These are phyloP conservation scores for Marasmius oreades DNA, from an alignment of 1,284 basidiomycete genomes.

Conservation along the genomic window DNA sequence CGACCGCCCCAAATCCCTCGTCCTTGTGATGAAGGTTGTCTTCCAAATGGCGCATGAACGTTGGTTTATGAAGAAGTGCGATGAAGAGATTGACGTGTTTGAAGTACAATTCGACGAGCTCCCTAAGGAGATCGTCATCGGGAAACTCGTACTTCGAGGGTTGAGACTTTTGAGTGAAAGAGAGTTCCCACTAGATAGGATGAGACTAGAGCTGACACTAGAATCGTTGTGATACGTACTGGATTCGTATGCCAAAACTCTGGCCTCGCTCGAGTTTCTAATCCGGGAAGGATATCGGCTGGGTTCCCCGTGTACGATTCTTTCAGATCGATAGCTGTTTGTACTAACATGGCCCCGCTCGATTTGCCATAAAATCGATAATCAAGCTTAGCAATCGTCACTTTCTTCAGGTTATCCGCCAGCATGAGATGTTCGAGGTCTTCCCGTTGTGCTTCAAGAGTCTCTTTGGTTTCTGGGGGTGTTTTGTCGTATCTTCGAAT, in stretches of 20 bases:
- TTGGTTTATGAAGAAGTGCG: constrained; percentile 34
- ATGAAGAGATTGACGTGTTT: constrained; percentile 1
- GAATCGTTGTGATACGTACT: constrained; percentile 2
- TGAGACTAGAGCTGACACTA: background rate
- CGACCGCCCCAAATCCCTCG: constrained; percentile 52
- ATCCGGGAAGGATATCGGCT: background rate
- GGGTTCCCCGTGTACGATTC: constrained; percentile 2
- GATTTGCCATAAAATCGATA: constrained; percentile 6
- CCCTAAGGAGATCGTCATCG: constrained; percentile 16
- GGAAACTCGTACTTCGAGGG: constrained; percentile 14
- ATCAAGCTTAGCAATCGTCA: constrained; percentile 13
- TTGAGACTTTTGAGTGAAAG: background rate
- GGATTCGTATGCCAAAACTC: constrained; percentile 14
- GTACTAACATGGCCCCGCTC: constrained; percentile 5
- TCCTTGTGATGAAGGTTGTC: constrained; percentile 48
- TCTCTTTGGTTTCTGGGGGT: background rate
- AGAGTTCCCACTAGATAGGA: background rate
- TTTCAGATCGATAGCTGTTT: constrained; percentile 5
- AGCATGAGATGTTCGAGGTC: constrained; percentile 7
- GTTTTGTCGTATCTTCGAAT: background rate
- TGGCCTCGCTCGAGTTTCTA: background rate
- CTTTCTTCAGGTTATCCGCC: constrained; percentile 13
- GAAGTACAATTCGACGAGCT: constrained; percentile 11
- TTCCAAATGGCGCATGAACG: constrained; percentile 3
- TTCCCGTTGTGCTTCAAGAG: background rate